Percentiles rank a stretch among this genome's conserved stretches.
Evolutionary conservation across 2,329 filamentous ascomycete species (phyloP).

Genomic region (Diaporthe citri): DNA sequence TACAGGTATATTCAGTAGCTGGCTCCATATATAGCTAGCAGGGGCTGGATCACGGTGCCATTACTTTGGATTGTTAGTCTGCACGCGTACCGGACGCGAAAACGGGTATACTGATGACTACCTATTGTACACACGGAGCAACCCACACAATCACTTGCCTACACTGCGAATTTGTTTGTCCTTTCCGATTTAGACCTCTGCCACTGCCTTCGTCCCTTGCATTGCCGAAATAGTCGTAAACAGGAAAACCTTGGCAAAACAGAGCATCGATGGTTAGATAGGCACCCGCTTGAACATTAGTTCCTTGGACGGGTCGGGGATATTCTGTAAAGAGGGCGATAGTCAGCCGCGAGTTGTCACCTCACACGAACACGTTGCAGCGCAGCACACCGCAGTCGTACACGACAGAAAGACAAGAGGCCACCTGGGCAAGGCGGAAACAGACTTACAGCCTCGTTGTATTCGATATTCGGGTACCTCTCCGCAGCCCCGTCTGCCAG

Average conservation of each 20-base stretch:
- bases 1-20: background rate
- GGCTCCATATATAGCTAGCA: background rate
- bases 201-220: background rate
- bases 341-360: background rate
- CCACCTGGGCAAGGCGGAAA: background rate
- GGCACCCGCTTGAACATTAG: conserved; percentile 44
- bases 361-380: background rate
- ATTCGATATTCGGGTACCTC: conserved; percentile 46
- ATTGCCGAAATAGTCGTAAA: background rate
- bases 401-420: background rate
- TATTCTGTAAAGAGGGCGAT: conserved; percentile 34
- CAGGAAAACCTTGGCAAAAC: background rate
- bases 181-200: background rate
- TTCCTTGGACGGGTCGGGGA: conserved; percentile 45
- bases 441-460: conserved; percentile 35
- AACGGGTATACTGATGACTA: background rate
- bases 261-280: background rate
- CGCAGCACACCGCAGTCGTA: background rate
- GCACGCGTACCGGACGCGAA: background rate
- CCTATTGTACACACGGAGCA: background rate
- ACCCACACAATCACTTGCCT: background rate
- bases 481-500: conserved; percentile 43
- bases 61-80: background rate
- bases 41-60: background rate
- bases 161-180: background rate